These are phyloP conservation scores for Biscogniauxia marginata DNA, from an alignment of 2,329 filamentous ascomycete species.

Conservation along the genomic window DNA sequence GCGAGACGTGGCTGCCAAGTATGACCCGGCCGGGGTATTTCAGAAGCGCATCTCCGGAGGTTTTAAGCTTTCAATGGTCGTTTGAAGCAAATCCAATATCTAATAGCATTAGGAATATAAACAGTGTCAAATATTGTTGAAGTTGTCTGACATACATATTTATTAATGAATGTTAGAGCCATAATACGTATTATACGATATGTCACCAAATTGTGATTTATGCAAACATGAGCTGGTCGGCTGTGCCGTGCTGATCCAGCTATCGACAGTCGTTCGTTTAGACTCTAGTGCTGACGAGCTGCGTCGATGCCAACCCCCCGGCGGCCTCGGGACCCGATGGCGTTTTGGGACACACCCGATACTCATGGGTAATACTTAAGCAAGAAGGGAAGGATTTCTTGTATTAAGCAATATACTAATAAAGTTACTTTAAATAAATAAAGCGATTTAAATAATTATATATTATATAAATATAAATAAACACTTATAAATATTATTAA, in stretches of 20 bases:
- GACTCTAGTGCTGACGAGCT: background rate
- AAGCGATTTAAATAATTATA: too few relatives aligned
- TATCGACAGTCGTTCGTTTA: background rate
- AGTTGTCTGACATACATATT: too few relatives aligned
- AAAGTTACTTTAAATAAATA: too few relatives aligned
- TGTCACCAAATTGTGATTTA: background rate
- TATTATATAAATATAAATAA: too few relatives aligned
- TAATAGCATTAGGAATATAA: background rate
- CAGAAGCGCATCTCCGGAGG: conserved; percentile 33
- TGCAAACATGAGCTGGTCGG: background rate
- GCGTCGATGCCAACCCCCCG: conserved; percentile 5
- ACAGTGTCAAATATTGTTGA: background rate
- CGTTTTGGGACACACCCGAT: conserved; percentile 2
- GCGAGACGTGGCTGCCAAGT: conserved; percentile 25
- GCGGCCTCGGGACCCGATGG: conserved; percentile 20
- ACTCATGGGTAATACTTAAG: too few relatives aligned
- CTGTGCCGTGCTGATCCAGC: background rate
- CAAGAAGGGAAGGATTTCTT: too few relatives aligned
- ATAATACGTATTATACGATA: conserved; percentile 1
- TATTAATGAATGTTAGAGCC: background rate
- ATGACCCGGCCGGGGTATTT: conserved; percentile 31
- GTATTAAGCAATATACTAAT: too few relatives aligned
- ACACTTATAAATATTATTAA: too few relatives aligned
- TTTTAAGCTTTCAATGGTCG: conserved; percentile 30
- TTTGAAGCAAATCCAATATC: background rate